Conservation (phyloP, 2,329 filamentous ascomycete species). For the Trichoderma harzianum region DNA sequence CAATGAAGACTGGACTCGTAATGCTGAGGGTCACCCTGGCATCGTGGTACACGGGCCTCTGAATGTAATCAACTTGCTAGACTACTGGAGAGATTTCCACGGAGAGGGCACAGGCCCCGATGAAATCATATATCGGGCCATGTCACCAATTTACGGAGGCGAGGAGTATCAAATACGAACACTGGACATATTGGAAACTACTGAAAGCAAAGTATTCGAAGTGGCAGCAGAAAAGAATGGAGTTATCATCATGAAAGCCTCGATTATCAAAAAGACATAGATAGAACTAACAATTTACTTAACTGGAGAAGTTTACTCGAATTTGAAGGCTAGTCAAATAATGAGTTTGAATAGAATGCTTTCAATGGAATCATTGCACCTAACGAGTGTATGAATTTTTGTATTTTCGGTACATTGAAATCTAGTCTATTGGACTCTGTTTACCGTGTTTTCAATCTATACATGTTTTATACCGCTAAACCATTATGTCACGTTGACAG, state of each 20-base stretch:
- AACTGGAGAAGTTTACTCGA: not conserved
- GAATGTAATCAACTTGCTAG: constrained; percentile 68
- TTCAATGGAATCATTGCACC: not conserved
- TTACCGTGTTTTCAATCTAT: not conserved
- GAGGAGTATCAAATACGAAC: constrained; percentile 62
- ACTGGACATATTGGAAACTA: constrained; percentile 35
- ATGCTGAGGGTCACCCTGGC: constrained; percentile 65
- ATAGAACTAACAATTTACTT: not conserved
- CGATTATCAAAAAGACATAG: constrained; percentile 23
- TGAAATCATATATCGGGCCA: constrained; percentile 62
- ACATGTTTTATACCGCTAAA: not conserved
- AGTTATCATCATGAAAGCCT: constrained; percentile 36
- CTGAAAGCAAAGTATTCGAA: constrained; percentile 36
- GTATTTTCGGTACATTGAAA: not conserved
- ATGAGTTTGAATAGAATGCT: not conserved
- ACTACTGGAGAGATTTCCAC: constrained; percentile 59
- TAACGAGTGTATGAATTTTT: too few relatives aligned
- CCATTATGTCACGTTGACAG: not conserved
- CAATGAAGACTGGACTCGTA: constrained; percentile 61
- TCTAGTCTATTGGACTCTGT: not conserved
- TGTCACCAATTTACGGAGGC: constrained; percentile 67
- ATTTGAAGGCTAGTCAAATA: too few relatives aligned
- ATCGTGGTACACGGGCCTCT: constrained; percentile 79
- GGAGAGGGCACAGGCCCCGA: constrained; percentile 26
- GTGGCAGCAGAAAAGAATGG: constrained; percentile 45